These are phyloP conservation scores for Cyberlindnera amylophila DNA, from an alignment of 805 yeast species.

Conservation along the genomic window DNA sequence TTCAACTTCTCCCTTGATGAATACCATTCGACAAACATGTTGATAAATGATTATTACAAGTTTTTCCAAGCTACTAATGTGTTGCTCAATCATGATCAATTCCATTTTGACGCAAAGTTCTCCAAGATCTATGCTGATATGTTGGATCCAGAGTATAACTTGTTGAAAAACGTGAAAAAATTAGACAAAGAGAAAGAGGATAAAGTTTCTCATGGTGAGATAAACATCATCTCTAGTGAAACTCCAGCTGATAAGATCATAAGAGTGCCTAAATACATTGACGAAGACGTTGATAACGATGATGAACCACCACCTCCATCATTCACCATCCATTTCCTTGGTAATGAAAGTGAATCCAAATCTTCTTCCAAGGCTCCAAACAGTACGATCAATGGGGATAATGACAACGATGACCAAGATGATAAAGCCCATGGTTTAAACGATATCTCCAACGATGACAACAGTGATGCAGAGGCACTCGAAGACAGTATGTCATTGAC, in stretches of 20 bases:
- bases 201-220: conserved; percentile 4
- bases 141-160: conserved; percentile 20
- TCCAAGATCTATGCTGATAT: conserved; percentile 20
- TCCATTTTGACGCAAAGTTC: conserved; percentile 14
- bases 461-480: conserved; percentile 2
- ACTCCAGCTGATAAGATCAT: conserved; percentile 26
- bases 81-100: conserved; percentile 15
- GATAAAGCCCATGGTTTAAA: background rate
- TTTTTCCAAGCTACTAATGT: conserved; percentile 16
- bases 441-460: conserved; percentile 5
- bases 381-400: conserved; percentile 1
- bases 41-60: conserved; percentile 14
- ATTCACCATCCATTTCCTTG: conserved; percentile 20
- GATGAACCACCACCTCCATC: conserved; percentile 26
- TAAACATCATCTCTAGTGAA: conserved; percentile 18
- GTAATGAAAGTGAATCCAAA: conserved; percentile 2
- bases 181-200: background rate
- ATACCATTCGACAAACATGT: conserved; percentile 2
- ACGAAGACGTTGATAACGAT: conserved; percentile 16
- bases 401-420: conserved; percentile 1
- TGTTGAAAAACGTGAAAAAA: conserved; percentile 12
- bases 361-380: background rate
- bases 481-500: conserved; percentile 6
- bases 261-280: conserved; percentile 20
- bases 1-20: conserved; percentile 11